phyloP scores from a whole-genome alignment of 768 basidiomycete genomes.

The Boletus rufocinnamomeus region DNA sequence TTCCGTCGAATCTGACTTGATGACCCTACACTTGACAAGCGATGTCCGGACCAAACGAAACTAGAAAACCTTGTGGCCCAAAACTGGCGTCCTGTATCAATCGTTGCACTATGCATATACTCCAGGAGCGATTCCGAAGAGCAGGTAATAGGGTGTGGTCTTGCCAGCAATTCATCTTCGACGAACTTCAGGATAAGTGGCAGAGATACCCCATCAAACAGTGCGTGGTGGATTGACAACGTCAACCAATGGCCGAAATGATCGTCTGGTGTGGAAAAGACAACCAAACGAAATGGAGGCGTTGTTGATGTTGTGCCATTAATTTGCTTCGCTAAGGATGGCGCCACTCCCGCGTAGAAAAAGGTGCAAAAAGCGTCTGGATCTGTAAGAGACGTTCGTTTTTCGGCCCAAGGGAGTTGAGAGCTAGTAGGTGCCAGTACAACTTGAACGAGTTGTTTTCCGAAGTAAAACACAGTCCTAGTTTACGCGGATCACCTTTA shows the following conservation, averaged over 20 bases:
- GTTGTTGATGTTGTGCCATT: slow-evolving; percentile 21
- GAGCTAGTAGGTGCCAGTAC: slow-evolving; percentile 20
- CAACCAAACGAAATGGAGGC: slow-evolving; percentile 20
- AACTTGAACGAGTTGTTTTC: slow-evolving; percentile 31
- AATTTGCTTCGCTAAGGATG: slow-evolving; percentile 25
- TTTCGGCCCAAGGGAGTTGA: slow-evolving; percentile 21
- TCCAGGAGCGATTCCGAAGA: slow-evolving; percentile 27
- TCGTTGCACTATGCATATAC: slow-evolving; percentile 18
- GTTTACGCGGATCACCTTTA: not conserved
- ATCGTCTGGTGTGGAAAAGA: slow-evolving; percentile 9
- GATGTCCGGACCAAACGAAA: slow-evolving; percentile 23
- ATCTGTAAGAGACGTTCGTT: slow-evolving; percentile 7
- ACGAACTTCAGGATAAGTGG: slow-evolving; percentile 31
- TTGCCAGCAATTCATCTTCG: slow-evolving; percentile 23
- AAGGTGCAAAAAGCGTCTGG: slow-evolving; percentile 20
- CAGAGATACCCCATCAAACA: slow-evolving; percentile 37
- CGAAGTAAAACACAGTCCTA: slow-evolving; percentile 38
- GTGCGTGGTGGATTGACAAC: slow-evolving; percentile 37
- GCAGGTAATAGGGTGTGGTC: slow-evolving; percentile 9
- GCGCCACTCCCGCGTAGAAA: slow-evolving; percentile 27
- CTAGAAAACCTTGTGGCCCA: slow-evolving; percentile 26
- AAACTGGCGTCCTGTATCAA: slow-evolving; percentile 20
- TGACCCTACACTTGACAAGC: slow-evolving; percentile 2
- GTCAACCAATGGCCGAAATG: slow-evolving; percentile 12
- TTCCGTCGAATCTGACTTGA: slow-evolving; percentile 15